Percentiles rank a stretch among this genome's conserved stretches.
Evolutionary conservation across 225 moss, liverwort and hornwort species (phyloP).

Genomic region (Marchantia polymorpha): DNA sequence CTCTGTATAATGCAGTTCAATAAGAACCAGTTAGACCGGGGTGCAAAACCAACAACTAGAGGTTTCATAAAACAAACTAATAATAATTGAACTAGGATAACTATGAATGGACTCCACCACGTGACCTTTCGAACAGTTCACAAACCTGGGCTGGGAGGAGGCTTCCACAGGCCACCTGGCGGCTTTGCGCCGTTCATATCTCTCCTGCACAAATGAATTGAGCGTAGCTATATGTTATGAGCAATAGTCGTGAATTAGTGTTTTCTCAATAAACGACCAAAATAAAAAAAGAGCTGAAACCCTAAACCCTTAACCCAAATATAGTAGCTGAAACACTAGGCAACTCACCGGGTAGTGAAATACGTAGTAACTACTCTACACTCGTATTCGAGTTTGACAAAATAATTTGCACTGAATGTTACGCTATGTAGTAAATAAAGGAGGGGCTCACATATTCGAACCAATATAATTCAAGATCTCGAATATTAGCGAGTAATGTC

Average conservation of each 20-base stretch:
- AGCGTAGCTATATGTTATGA: neutral
- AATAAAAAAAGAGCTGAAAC: no score
- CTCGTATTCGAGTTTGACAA: no score
- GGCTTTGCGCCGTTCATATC: conserved; percentile 78
- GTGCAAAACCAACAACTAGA: neutral
- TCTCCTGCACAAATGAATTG: conserved; percentile 46
- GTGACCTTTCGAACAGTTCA: neutral
- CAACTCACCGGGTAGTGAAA: no score
- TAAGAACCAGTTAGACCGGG: neutral
- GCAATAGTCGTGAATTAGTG: neutral
- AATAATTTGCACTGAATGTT: no score
- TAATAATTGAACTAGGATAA: neutral
- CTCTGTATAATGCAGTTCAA: conserved; percentile 43
- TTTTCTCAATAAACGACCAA: neutral
- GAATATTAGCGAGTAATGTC: no score
- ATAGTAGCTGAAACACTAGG: no score
- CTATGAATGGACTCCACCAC: neutral
- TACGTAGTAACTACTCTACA: no score
- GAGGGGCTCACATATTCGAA: no score
- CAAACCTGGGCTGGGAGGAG: conserved; percentile 90
- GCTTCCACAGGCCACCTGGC: conserved; percentile 88
- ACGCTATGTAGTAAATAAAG: no score
- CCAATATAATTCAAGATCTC: no score
- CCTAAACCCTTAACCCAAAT: no score
- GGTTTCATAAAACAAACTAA: neutral